Conservation (phyloP, 2,329 filamentous ascomycete genomes). For the Colletotrichum siamense region DNA sequence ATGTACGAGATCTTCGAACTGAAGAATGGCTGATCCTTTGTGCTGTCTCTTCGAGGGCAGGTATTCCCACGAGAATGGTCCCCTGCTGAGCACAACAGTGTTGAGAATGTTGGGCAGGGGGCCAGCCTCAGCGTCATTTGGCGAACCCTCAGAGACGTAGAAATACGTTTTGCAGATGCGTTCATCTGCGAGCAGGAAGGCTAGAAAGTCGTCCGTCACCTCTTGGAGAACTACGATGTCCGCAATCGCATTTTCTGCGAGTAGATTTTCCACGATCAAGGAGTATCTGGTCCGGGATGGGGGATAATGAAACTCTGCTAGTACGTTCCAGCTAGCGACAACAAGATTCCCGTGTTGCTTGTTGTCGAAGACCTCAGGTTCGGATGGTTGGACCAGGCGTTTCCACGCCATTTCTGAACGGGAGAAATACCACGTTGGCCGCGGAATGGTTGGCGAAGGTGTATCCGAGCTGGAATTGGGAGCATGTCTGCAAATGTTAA, state of each 20-base stretch:
- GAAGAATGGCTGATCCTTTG: constrained; percentile 47
- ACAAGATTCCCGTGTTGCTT: constrained; percentile 28
- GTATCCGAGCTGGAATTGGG: background rate
- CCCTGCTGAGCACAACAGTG: constrained; percentile 62
- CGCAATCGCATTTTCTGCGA: constrained; percentile 45
- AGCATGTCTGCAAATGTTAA: background rate
- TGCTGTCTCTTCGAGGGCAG: constrained; percentile 60
- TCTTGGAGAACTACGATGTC: constrained; percentile 65
- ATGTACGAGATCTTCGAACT: constrained; percentile 37
- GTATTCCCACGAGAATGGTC: constrained; percentile 60
- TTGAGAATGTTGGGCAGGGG: constrained; percentile 67
- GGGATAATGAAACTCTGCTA: constrained; percentile 56
- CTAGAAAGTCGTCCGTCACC: constrained; percentile 68
- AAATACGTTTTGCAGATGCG: constrained; percentile 54
- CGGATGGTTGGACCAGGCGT: background rate
- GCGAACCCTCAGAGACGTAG: constrained; percentile 63
- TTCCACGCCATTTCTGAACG: background rate
- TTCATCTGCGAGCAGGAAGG: constrained; percentile 53
- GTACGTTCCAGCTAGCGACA: constrained; percentile 59
- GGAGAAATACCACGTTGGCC: background rate
- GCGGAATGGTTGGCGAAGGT: background rate
- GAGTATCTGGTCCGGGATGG: constrained; percentile 46
- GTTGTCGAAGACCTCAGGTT: background rate
- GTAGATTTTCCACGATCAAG: constrained; percentile 47
- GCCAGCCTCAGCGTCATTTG: constrained; percentile 53